Evolutionary conservation across 1,284 basidiomycete genomes (phyloP).

Genomic region (Pseudomicrostroma phylloplanum): DNA sequence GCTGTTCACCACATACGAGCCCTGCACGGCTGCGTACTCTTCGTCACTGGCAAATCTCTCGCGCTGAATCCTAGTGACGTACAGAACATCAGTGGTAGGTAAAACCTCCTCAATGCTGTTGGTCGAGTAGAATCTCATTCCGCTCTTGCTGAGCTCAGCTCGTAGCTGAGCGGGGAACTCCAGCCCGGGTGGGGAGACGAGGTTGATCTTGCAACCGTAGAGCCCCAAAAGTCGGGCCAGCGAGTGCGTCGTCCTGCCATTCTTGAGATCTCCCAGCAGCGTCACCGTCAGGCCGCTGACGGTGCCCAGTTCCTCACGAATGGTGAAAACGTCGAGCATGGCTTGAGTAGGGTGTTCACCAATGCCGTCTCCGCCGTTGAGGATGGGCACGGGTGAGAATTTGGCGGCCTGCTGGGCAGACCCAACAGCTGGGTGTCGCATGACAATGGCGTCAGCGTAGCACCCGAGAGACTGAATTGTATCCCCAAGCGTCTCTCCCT

Average conservation of each 20-base stretch:
- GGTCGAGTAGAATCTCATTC: slow-evolving; percentile 68
- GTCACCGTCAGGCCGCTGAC: slow-evolving; percentile 95
- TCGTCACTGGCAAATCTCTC: slow-evolving; percentile 78
- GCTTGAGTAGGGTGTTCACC: slow-evolving; percentile 93
- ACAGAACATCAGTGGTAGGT: slow-evolving; percentile 88
- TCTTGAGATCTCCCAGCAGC: slow-evolving; percentile 86
- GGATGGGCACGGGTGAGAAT: slow-evolving; percentile 85
- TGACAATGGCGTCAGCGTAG: slow-evolving; percentile 89
- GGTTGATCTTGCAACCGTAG: slow-evolving; percentile 81
- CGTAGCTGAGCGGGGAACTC: slow-evolving; percentile 86
- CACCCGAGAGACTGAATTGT: slow-evolving; percentile 91
- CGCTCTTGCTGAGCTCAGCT: slow-evolving; percentile 56
- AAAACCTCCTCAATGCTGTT: slow-evolving; percentile 84
- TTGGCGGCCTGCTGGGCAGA: slow-evolving; percentile 69
- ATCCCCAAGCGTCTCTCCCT: slow-evolving; percentile 90
- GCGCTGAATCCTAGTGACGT: slow-evolving; percentile 92
- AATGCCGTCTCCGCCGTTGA: slow-evolving; percentile 94
- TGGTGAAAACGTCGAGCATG: slow-evolving; percentile 83
- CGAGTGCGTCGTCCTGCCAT: slow-evolving; percentile 94
- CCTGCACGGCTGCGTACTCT: slow-evolving; percentile 87
- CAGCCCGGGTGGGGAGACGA: slow-evolving; percentile 84
- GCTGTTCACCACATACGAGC: slow-evolving; percentile 88
- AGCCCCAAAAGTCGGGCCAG: slow-evolving; percentile 85
- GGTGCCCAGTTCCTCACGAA: slow-evolving; percentile 94
- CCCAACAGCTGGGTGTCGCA: slow-evolving; percentile 89